These are phyloP conservation scores for Coniophora puteana DNA, from an alignment of 1,284 basidiomycete species.

Conservation along the genomic window DNA sequence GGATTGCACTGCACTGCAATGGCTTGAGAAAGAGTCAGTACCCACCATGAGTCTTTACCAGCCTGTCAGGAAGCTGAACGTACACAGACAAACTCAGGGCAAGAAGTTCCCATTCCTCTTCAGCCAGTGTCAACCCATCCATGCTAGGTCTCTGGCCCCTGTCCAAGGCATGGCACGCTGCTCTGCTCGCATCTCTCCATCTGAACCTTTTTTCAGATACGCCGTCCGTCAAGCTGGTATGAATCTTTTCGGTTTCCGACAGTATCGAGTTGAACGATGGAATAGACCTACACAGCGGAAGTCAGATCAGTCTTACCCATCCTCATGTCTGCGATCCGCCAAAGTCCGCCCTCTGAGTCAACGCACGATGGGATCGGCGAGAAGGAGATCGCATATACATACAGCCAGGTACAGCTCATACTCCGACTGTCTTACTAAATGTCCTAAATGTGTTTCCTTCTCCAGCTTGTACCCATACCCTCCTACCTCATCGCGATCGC, in stretches of 20 bases:
- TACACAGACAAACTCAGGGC: slow-evolving; percentile 79
- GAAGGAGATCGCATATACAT: slow-evolving; percentile 63
- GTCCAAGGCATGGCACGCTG: slow-evolving; percentile 60
- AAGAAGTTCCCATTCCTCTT: slow-evolving; percentile 89
- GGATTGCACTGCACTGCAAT: slow-evolving; percentile 85
- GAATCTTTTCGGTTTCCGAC: slow-evolving; percentile 16
- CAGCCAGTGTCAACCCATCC: slow-evolving; percentile 93
- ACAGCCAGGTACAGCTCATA: slow-evolving; percentile 56
- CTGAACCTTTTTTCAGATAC: slow-evolving; percentile 41
- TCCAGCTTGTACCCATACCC: slow-evolving; percentile 77
- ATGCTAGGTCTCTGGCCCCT: slow-evolving; percentile 78
- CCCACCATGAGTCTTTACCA: neutral
- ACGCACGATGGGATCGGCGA: slow-evolving; percentile 70
- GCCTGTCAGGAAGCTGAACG: neutral
- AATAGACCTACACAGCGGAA: slow-evolving; percentile 74
- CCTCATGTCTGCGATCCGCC: slow-evolving; percentile 78
- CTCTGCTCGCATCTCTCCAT: neutral
- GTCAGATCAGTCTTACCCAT: slow-evolving; percentile 79
- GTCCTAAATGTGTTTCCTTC: neutral
- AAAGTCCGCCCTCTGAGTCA: slow-evolving; percentile 67
- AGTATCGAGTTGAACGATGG: slow-evolving; percentile 5
- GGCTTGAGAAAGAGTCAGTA: slow-evolving; percentile 81
- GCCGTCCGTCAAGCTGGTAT: slow-evolving; percentile 68
- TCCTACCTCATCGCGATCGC: slow-evolving; percentile 89
- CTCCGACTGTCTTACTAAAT: neutral